A percentile compares a stretch with the other conserved stretches of the same genome.
Conservation (phyloP, 805 yeast species). For the Metschnikowia lochheadii region DNA sequence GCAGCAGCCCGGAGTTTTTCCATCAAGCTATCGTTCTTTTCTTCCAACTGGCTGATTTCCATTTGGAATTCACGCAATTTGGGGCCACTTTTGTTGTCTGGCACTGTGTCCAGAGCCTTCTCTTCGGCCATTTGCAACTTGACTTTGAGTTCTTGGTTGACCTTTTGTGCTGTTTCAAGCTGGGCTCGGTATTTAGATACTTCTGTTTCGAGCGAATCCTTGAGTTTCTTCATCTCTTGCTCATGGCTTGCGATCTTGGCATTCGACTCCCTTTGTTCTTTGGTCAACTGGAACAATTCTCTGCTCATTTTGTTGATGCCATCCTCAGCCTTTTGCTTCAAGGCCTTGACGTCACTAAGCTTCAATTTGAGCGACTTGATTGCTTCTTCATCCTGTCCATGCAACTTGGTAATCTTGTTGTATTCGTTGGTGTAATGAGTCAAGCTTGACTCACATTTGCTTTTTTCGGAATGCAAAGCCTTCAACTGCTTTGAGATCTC, state of each 20-base stretch:
- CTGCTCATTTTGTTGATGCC: constrained; percentile 89
- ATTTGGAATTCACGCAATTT: constrained; percentile 10
- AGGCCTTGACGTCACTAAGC: constrained; percentile 31
- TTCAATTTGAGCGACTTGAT: constrained; percentile 29
- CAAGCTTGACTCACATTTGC: constrained; percentile 28
- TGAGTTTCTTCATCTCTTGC: constrained; percentile 32
- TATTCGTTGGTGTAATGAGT: constrained; percentile 28
- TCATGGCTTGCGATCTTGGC: constrained; percentile 40
- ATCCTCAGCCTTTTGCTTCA: constrained; percentile 66
- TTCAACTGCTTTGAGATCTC: constrained; percentile 20
- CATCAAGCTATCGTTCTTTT: constrained; percentile 33
- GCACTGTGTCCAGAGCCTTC: constrained; percentile 7
- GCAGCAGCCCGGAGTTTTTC: constrained; percentile 41
- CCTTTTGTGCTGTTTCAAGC: constrained; percentile 19
- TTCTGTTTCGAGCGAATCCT: constrained; percentile 32
- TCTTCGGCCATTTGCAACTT: constrained; percentile 18
- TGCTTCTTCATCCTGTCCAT: constrained; percentile 21
- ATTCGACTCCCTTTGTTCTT: constrained; percentile 52
- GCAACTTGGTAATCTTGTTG: constrained; percentile 27
- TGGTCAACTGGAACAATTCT: constrained; percentile 65
- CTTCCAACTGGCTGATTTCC: constrained; percentile 18
- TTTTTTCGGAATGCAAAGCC: constrained; percentile 28
- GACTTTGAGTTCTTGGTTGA: constrained; percentile 22
- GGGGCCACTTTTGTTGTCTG: constrained; percentile 17
- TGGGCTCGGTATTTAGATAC: constrained; percentile 20